phyloP scores from a whole-genome alignment of 106 monocot genomes.

The Gastrodia elata region DNA sequence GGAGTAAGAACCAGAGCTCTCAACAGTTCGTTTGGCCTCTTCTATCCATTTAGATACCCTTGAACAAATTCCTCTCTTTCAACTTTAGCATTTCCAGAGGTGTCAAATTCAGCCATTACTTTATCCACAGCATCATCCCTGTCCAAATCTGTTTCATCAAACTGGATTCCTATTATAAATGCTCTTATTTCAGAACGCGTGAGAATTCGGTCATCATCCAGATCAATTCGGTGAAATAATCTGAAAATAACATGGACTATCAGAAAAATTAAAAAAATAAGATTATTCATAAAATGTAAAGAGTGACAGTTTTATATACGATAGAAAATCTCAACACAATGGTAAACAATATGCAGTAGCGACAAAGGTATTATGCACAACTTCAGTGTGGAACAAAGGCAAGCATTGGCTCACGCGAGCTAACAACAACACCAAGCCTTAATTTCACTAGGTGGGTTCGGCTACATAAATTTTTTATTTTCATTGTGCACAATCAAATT shows the following conservation, averaged over 20 bases:
- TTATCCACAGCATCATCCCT: conserved; percentile 45
- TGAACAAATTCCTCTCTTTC: conserved; percentile 46
- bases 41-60: conserved; percentile 64
- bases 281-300: too few species aligned
- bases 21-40: conserved; percentile 40
- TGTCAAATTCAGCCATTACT: conserved; percentile 83
- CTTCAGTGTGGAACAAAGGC: background rate
- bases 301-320: too few species aligned
- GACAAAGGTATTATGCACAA: background rate
- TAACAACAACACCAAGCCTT: too few species aligned
- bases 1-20: conserved; percentile 38
- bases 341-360: background rate
- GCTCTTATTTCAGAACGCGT: conserved; percentile 54
- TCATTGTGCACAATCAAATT: too few species aligned
- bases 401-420: too few species aligned
- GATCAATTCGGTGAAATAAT: conserved; percentile 58
- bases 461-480: too few species aligned
- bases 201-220: conserved; percentile 31
- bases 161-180: conserved; percentile 60
- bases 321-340: background rate
- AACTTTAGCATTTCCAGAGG: conserved; percentile 40
- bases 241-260: conserved; percentile 20
- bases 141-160: conserved; percentile 53
- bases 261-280: too few species aligned
- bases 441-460: too few species aligned